Percentiles rank a stretch among this genome's conserved stretches.
Conservation (phyloP, 768 basidiomycete genomes). For the Floccularia luteovirens region DNA sequence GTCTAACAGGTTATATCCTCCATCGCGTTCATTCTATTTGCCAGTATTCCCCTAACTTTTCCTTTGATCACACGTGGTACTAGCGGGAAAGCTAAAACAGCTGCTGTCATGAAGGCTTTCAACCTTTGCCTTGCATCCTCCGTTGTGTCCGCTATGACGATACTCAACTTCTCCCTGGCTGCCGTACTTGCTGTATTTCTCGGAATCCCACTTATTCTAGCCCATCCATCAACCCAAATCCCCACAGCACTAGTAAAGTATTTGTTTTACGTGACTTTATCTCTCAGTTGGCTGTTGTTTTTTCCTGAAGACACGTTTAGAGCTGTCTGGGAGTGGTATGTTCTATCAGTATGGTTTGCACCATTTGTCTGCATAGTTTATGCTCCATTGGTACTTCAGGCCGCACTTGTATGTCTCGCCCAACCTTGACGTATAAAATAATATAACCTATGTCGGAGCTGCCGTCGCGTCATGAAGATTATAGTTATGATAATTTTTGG, state of each 20-base stretch:
- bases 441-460: background rate
- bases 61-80: conserved; percentile 18
- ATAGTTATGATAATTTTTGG: background rate
- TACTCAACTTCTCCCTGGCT: conserved; percentile 91
- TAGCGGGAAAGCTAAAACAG: conserved; percentile 26
- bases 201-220: conserved; percentile 53
- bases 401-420: conserved; percentile 46
- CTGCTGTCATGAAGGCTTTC: conserved; percentile 55
- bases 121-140: conserved; percentile 83
- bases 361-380: conserved; percentile 81
- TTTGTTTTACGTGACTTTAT: conserved; percentile 36
- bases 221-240: conserved; percentile 20
- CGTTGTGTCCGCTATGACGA: conserved; percentile 75
- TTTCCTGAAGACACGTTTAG: conserved; percentile 33
- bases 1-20: conserved; percentile 13
- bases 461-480: conserved; percentile 1
- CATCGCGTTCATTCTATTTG: conserved; percentile 19
- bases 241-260: conserved; percentile 19
- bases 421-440: conserved; percentile 20
- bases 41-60: conserved; percentile 22
- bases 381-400: conserved; percentile 66
- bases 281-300: conserved; percentile 52
- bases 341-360: conserved; percentile 76
- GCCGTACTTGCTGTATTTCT: conserved; percentile 58
- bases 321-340: conserved; percentile 71